phyloP scores from a whole-genome alignment of 768 basidiomycete genomes.

The Boletus rubescentipes region DNA sequence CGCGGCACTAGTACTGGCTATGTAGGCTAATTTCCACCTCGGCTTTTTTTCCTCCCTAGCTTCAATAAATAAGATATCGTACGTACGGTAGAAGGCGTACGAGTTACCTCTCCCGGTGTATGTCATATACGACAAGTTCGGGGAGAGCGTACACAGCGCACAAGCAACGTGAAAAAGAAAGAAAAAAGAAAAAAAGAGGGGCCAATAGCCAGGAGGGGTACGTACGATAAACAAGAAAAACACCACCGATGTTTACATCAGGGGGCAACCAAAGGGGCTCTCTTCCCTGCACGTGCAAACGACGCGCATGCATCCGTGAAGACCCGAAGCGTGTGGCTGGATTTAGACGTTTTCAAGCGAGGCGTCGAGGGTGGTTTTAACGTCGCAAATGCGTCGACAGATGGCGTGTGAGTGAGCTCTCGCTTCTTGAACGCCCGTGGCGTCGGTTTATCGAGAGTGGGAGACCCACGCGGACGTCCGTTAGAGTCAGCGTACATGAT shows the following conservation, averaged over 20 bases:
- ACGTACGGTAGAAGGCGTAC: background rate
- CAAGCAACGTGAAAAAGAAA: background rate
- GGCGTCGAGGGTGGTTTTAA: background rate
- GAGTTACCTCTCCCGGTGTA: background rate
- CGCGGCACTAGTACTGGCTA: background rate
- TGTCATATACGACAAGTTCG: background rate
- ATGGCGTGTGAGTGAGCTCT: conserved; percentile 1
- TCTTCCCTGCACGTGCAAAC: conserved; percentile 16
- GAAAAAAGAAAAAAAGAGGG: background rate
- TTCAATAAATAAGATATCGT: background rate
- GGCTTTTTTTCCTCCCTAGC: background rate
- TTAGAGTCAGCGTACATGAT: conserved; percentile 20
- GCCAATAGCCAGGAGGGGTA: no score
- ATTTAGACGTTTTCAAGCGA: conserved; percentile 9
- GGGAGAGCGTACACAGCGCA: background rate
- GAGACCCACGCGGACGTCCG: conserved; percentile 13
- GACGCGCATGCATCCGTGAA: conserved; percentile 27
- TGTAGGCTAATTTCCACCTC: background rate
- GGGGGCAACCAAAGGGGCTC: conserved; percentile 3
- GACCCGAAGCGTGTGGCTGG: conserved; percentile 24
- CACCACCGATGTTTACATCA: background rate
- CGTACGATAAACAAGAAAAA: background rate
- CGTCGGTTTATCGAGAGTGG: conserved; percentile 3
- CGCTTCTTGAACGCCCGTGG: conserved; percentile 18
- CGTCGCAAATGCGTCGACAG: conserved; percentile 1